Evolutionary conservation across 139 green algal species (phyloP), one percentile per base, ranked within the genome.

Genomic region (Astrephomene gubernaculifera): DNA sequence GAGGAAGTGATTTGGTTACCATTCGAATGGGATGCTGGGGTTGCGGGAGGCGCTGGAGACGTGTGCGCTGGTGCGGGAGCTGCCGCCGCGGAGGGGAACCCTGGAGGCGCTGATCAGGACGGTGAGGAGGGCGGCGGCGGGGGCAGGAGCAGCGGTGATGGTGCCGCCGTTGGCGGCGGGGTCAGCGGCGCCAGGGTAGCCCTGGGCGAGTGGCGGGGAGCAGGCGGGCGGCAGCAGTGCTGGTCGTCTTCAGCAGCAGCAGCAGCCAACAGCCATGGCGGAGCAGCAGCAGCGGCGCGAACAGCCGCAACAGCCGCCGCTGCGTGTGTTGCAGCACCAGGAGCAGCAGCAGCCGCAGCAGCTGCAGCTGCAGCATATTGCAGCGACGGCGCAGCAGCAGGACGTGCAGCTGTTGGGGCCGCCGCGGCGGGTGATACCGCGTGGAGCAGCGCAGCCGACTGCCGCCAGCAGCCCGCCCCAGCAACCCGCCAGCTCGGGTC

Each of bases 31-130:
- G n/a, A n/a, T n/a, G n/a, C n/a, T n/a, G n/a, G n/a, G n/a, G n/a
- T n/a, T n/a, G n/a, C n/a, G n/a, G n/a, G n/a, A n/a, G n/a, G n/a
- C 78, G 41, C 78, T 84, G 60, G 78, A 84, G 60, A 65, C 78
- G 44, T 84, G 78, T 31, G 43, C 63, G 9, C 61, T 52, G n/a
- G 78, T 69, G 63, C 54, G 78, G 33, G 60, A 61, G 43, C 61
- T 84, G 60, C 78, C 78, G 43, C 43, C 0, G 61, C 41, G 78
- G n/a, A n/a, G n/a, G 43, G 9, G 19, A 7, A 65, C 63, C 4
- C 67, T 53, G 1, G 78, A 84, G 31, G 78, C 43, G n/a, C 43
- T 84, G 39, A n/a, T 84, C 43, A 61, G 78, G 1, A 74, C 61
- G 31, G 44, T 84, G 8, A 61, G 78, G 22, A 43, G 61, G 1